A percentile compares a stretch with the other conserved stretches of the same genome.
phyloP scores from a whole-genome alignment of 2,329 filamentous ascomycete genomes.

The Sporothrix phasma region DNA sequence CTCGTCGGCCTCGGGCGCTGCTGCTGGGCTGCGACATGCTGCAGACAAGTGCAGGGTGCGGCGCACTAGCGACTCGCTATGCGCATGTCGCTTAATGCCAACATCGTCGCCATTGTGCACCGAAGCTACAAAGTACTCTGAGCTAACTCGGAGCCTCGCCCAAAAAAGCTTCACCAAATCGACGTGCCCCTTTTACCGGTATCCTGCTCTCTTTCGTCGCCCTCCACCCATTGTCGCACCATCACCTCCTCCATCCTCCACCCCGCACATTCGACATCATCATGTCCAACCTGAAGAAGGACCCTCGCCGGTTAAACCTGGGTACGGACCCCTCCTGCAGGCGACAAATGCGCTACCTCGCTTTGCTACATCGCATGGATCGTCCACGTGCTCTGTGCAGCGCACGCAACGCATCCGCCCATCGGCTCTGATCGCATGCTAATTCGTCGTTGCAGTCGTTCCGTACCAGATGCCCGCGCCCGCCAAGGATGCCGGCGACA shows the following conservation, averaged over 20 bases:
- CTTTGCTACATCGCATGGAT: background rate
- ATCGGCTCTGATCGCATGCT: constrained; percentile 14
- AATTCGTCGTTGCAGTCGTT: constrained; percentile 50
- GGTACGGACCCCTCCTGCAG: constrained; percentile 9
- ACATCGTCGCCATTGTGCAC: constrained; percentile 1
- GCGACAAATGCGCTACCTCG: background rate
- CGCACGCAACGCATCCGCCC: background rate
- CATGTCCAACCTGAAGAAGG: constrained; percentile 19
- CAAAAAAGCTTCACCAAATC: constrained; percentile 9
- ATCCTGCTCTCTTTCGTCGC: background rate
- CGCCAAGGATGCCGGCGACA: constrained; percentile 55
- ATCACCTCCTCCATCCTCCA: background rate
- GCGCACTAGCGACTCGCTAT: constrained; percentile 3
- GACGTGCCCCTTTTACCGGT: background rate
- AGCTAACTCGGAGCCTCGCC: background rate
- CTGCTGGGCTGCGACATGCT: background rate
- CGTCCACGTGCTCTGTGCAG: background rate
- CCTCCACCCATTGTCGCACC: background rate
- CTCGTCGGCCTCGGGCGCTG: constrained; percentile 1
- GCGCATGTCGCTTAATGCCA: background rate
- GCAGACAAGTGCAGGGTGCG: constrained; percentile 1
- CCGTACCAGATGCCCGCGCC: constrained; percentile 71
- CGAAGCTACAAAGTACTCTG: background rate
- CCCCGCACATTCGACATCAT: background rate
- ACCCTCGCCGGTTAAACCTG: constrained; percentile 18